phyloP scores from a whole-genome alignment of 192 early-diverging fungal genomes.

The Irineochytrium annulatum region DNA sequence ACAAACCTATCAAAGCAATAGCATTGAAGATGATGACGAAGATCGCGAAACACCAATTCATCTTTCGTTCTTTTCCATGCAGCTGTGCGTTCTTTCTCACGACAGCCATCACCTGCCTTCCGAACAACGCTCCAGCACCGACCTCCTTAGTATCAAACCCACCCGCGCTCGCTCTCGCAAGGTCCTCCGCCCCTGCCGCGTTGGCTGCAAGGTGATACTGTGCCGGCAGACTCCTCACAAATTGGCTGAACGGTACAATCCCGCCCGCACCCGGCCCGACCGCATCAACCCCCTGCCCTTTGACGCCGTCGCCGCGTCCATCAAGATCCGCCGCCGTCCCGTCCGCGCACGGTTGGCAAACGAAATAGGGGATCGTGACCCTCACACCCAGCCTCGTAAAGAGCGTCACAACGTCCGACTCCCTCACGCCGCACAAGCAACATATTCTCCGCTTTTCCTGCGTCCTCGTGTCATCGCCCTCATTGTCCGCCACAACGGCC shows the following conservation, averaged over 20 bases:
- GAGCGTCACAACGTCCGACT: conserved; percentile 20
- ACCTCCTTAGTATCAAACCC: too few relatives aligned
- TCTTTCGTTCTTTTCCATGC: conserved; percentile 11
- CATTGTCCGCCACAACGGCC: conserved; percentile 13
- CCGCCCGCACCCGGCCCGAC: background rate
- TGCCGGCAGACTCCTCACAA: background rate
- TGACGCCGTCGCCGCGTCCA: background rate
- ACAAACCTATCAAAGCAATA: conserved; percentile 5
- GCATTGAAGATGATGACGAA: conserved; percentile 10
- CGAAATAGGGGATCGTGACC: conserved; percentile 20
- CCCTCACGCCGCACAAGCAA: conserved; percentile 12
- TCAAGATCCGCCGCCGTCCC: background rate
- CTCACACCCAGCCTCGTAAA: conserved; percentile 21
- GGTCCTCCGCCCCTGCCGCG: background rate
- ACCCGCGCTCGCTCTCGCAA: background rate
- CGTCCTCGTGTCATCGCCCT: background rate
- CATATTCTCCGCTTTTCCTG: conserved; percentile 8
- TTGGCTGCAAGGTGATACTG: background rate
- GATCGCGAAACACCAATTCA: conserved; percentile 14
- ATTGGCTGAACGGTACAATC: background rate
- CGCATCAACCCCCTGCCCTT: background rate
- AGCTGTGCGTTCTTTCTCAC: conserved; percentile 18
- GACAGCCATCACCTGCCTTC: conserved; percentile 5
- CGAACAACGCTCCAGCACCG: background rate
- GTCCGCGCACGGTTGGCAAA: conserved; percentile 25